A percentile compares a stretch with the other conserved stretches of the same genome.
phyloP scores from a whole-genome alignment of 108 stramenopile species.

The Nitzschia inconspicua region DNA sequence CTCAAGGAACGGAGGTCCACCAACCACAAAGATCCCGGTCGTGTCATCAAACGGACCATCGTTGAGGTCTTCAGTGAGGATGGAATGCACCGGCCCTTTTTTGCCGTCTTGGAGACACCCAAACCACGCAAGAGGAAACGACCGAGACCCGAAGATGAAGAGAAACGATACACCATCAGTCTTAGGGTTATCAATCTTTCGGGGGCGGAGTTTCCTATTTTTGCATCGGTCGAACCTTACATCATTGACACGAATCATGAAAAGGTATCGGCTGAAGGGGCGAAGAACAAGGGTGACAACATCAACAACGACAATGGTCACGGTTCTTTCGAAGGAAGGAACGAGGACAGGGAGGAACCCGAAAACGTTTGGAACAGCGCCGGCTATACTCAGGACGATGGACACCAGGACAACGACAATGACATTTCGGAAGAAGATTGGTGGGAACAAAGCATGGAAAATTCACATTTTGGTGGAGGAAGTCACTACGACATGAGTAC shows the following conservation, averaged over 20 bases:
- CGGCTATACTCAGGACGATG: too few species aligned
- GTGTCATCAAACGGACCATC: constrained; percentile 51
- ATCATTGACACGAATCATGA: constrained; percentile 20
- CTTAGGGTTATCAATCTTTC: constrained; percentile 56
- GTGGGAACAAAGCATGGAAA: too few species aligned
- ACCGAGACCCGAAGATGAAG: not conserved
- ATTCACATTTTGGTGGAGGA: constrained; percentile 6
- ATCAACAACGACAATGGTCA: not conserved
- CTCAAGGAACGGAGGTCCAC: constrained; percentile 25
- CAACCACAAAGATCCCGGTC: constrained; percentile 41
- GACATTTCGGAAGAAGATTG: too few species aligned
- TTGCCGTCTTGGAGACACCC: constrained; percentile 54
- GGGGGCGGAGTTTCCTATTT: constrained; percentile 56
- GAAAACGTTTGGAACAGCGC: too few species aligned
- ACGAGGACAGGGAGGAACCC: not conserved
- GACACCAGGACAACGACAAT: not conserved
- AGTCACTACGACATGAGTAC: constrained; percentile 1
- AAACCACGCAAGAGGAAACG: not conserved
- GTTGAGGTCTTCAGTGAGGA: constrained; percentile 61
- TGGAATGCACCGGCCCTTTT: constrained; percentile 60
- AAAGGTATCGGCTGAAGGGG: too few species aligned
- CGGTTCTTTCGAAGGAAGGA: not conserved
- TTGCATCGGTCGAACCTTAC: constrained; percentile 53
- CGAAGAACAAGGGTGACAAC: too few species aligned
- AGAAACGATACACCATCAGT: constrained; percentile 36